A percentile compares a stretch with the other conserved stretches of the same genome.
These are phyloP conservation scores for Eragrostis nindensis DNA, from an alignment of 176 grass and related monocot genomes.

Conservation along the genomic window DNA sequence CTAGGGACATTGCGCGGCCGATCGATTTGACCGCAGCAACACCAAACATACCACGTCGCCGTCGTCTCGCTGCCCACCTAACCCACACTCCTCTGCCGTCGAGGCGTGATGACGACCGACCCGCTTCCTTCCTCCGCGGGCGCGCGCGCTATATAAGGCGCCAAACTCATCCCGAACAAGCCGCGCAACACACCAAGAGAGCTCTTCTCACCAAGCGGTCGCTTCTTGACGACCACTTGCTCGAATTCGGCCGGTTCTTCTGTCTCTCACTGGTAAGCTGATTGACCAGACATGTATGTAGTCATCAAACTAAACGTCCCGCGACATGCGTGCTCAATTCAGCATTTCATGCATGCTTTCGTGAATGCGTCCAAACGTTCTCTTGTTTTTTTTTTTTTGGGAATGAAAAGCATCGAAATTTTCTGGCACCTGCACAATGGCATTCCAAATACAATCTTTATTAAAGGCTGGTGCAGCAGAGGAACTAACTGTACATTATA, in stretches of 20 bases:
- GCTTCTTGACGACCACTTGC: neutral
- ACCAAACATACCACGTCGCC: neutral
- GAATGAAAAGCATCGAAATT: neutral
- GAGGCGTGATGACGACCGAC: neutral
- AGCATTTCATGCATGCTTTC: no score
- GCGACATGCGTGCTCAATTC: neutral
- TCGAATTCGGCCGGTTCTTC: neutral
- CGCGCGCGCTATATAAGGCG: neutral
- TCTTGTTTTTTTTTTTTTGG: neutral
- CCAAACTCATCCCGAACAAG: neutral
- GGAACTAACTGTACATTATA: neutral
- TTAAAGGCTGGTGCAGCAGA: neutral
- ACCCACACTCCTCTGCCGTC: neutral
- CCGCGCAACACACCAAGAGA: conserved; percentile 25
- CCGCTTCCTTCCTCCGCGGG: no score
- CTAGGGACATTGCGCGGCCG: no score
- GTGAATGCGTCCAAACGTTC: neutral
- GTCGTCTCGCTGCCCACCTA: neutral
- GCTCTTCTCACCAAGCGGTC: neutral
- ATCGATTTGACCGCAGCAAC: conserved; percentile 7
- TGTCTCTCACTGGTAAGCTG: neutral
- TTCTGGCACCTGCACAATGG: neutral
- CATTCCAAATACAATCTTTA: neutral
- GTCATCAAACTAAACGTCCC: neutral
- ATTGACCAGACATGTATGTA: neutral